Evolutionary conservation across 805 yeast genomes (phyloP), one percentile per base, ranked within the genome.

Genomic region (Kurtzmaniella fragi): DNA sequence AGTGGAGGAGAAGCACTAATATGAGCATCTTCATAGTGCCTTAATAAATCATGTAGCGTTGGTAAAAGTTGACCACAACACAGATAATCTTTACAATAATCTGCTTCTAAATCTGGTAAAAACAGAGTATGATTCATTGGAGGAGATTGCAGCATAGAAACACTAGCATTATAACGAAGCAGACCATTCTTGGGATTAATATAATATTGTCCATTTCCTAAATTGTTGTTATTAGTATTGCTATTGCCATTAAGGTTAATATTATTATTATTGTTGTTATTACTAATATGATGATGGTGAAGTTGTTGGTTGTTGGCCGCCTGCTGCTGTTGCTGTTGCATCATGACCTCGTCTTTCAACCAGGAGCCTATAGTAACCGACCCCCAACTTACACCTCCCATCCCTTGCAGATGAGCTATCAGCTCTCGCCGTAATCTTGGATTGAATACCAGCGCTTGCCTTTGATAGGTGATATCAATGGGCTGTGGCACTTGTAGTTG

Each of bases 301-400:
- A 35, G 35, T 28, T 49, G 48, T 14, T 38, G 42, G 26, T 25
- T 28, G 17, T 43, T 32, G 37, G 34, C 27, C 34, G 45, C 38
- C 31, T 48, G 41, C 27, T 43, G 46, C 35, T 48, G 43, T 26
- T 42, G 54, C 16, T 44, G 52, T 35, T 41, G 51, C 67, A 83
- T 75, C 79, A 84, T 73, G 14, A 84, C 91, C 55, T 91, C 99
- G 59, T 91, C 98, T 56, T 89, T 84, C 17, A 91, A 70, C 99
- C 99, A 91, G 12, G 93, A 82, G 11, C 97, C 97, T 25, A 91
- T 89, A 20, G 95, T 84, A 41, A 90, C 79, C 2, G 95, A 89
- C 16, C 98, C 98, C 96, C 97, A 91, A 7, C 95, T 83, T 27
- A 91, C 85, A 34, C 98, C 99, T 32, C 98, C 98, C 82, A 93